Conservation (phyloP, 1,284 basidiomycete genomes). For the Apiotrichum gracile region DNA sequence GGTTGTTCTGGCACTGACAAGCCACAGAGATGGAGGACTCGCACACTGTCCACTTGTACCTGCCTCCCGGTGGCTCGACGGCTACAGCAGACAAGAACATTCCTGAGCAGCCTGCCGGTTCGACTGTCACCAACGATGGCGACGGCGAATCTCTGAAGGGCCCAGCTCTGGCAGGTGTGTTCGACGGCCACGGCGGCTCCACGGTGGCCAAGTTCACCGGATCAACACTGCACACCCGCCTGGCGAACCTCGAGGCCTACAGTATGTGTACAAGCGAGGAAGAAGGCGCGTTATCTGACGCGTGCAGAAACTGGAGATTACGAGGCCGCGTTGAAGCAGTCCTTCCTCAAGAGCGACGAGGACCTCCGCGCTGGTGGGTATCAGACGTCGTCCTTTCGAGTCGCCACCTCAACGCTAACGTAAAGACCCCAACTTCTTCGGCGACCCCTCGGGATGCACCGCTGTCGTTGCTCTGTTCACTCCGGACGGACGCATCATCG, state of each 20-base stretch:
- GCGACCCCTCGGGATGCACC: conserved; percentile 94
- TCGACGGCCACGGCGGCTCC: conserved; percentile 95
- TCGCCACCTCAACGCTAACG: not conserved
- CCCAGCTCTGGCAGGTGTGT: conserved; percentile 84
- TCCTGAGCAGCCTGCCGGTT: conserved; percentile 46
- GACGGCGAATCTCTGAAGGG: conserved; percentile 59
- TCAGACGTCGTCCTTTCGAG: conserved; percentile 36
- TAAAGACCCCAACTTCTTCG: conserved; percentile 73
- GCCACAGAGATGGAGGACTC: conserved; percentile 87
- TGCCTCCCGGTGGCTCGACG: conserved; percentile 30
- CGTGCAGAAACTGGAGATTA: conserved; percentile 57
- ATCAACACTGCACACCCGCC: conserved; percentile 75
- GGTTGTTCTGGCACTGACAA: no score
- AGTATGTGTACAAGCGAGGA: conserved; percentile 27
- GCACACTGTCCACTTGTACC: conserved; percentile 69
- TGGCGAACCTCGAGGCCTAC: conserved; percentile 70
- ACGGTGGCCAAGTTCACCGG: conserved; percentile 88
- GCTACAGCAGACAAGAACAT: conserved; percentile 49
- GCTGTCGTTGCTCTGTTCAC: conserved; percentile 85
- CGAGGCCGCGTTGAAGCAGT: conserved; percentile 71
- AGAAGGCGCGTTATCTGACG: not conserved
- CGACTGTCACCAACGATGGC: conserved; percentile 44
- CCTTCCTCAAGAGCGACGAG: conserved; percentile 91
- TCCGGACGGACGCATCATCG: conserved; percentile 63
- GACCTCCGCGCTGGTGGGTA: conserved; percentile 86